Conservation (phyloP, 2,329 filamentous ascomycete species). For the Geoglossum cookeanum region DNA sequence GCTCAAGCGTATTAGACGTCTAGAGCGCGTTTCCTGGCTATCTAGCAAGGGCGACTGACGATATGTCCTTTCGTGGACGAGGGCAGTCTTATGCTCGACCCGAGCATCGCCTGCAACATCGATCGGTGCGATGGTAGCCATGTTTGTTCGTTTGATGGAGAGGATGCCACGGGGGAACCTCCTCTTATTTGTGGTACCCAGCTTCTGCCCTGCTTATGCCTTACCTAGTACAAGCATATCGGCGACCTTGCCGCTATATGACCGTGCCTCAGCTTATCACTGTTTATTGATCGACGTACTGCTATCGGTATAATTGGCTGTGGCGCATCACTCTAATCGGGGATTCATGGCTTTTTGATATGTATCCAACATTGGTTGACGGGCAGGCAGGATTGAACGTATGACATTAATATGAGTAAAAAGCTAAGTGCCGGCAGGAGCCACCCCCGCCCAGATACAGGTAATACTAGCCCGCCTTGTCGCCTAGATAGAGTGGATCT, state of each 20-base stretch:
- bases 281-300: no score
- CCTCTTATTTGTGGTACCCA: not conserved
- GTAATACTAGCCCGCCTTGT: not conserved
- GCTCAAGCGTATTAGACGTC: not conserved
- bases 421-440: not conserved
- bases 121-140: not conserved
- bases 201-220: not conserved
- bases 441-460: not conserved
- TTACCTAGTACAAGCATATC: no score
- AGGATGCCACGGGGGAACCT: not conserved
- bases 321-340: no score
- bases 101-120: slow-evolving; percentile 41
- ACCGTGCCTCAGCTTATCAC: no score
- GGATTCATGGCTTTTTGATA: not conserved
- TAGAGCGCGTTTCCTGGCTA: not conserved
- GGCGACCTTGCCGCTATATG: no score
- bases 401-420: not conserved
- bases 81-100: slow-evolving; percentile 41
- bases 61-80: slow-evolving; percentile 52
- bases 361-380: not conserved
- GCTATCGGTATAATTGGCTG: no score
- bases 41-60: slow-evolving; percentile 19
- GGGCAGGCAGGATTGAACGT: not conserved
- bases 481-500: not conserved
- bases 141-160: not conserved